A percentile compares a stretch with the other conserved stretches of the same genome.
Evolutionary conservation across 1,284 basidiomycete species (phyloP).

Genomic region (Cerrena zonata): DNA sequence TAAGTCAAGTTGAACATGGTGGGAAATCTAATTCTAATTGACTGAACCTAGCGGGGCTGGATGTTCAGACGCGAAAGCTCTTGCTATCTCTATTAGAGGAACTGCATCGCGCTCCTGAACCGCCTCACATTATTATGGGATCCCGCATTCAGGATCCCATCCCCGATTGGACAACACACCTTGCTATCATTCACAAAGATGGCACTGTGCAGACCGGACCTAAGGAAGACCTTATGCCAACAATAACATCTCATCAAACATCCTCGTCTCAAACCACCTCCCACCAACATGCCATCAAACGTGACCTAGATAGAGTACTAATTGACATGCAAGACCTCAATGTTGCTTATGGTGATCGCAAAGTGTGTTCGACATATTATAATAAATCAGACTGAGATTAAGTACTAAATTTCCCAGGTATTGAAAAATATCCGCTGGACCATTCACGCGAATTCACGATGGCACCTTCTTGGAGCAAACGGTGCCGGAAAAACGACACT

Average conservation of each 20-base stretch:
- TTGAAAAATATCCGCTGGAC: slow-evolving; percentile 76
- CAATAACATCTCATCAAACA: neutral
- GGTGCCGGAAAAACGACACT: slow-evolving; percentile 95
- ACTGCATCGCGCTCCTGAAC: slow-evolving; percentile 52
- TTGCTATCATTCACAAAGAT: slow-evolving; percentile 51
- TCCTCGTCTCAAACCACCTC: neutral
- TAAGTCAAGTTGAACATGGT: slow-evolving; percentile 27
- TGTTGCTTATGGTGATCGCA: slow-evolving; percentile 65
- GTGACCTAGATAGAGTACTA: slow-evolving; percentile 31
- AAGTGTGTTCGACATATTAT: too few relatives aligned
- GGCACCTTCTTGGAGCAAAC: slow-evolving; percentile 85
- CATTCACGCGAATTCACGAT: slow-evolving; percentile 72
- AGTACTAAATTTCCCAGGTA: slow-evolving; percentile 41
- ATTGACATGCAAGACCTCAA: slow-evolving; percentile 63
- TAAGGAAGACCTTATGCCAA: slow-evolving; percentile 20
- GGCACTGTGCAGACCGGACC: slow-evolving; percentile 25
- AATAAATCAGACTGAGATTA: too few relatives aligned
- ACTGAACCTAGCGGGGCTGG: slow-evolving; percentile 59
- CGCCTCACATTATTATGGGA: slow-evolving; percentile 62
- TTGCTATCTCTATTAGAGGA: slow-evolving; percentile 54
- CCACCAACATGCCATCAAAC: slow-evolving; percentile 2
- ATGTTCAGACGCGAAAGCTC: slow-evolving; percentile 52
- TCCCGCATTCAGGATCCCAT: slow-evolving; percentile 77
- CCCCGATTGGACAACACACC: slow-evolving; percentile 78
- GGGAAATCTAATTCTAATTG: slow-evolving; percentile 10